These are phyloP conservation scores for Syzygium grande DNA, from an alignment of 345 rosid genomes.

Conservation along the genomic window DNA sequence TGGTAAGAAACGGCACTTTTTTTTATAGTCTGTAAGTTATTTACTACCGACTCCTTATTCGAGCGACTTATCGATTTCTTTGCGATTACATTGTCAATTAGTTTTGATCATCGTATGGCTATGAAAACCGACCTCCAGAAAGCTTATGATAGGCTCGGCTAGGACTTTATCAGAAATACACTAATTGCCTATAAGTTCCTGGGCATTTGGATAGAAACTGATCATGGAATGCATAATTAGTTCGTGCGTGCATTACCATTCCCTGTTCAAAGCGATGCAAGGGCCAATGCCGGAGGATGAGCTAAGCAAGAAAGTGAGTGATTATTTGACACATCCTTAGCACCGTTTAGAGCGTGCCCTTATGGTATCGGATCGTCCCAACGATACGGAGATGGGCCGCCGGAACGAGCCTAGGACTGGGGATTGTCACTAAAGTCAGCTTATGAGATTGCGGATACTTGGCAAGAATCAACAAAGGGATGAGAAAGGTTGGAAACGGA, in stretches of 20 bases:
- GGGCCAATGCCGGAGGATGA: background rate
- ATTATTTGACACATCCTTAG: background rate
- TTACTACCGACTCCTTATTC: background rate
- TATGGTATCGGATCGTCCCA: background rate
- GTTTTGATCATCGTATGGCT: background rate
- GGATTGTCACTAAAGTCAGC: background rate
- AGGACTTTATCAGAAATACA: background rate
- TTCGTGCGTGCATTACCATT: background rate
- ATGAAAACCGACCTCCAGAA: background rate
- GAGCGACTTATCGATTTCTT: background rate
- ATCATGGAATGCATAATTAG: background rate
- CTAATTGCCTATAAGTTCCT: background rate
- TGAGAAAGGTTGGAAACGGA: background rate
- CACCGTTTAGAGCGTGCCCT: background rate
- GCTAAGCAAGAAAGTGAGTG: background rate
- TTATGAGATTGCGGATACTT: fast-evolving
- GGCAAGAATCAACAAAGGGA: background rate
- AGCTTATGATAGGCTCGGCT: background rate
- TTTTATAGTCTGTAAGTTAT: fast-evolving
- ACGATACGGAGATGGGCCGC: fast-evolving
- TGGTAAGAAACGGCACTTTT: background rate
- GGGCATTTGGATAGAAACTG: background rate
- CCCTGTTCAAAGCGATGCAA: too few species aligned
- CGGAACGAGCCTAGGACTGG: background rate
- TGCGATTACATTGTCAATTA: background rate